A percentile compares a stretch with the other conserved stretches of the same genome.
Evolutionary conservation across 139 green algal genomes (phyloP).

Genomic region (Micractinium sp.): DNA sequence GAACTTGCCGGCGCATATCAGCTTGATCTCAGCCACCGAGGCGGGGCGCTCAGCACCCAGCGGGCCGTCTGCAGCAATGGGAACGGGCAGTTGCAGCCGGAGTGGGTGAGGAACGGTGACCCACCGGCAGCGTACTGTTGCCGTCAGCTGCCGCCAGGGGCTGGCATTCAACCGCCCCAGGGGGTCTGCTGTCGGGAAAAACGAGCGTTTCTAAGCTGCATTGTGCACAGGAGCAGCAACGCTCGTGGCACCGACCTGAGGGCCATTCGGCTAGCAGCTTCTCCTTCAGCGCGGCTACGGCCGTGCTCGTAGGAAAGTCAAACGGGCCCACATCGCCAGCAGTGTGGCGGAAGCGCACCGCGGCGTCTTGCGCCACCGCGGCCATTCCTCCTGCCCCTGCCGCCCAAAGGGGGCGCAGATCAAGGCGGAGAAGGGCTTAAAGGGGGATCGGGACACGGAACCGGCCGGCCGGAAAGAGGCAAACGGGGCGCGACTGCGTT

Average conservation of each 20-base stretch:
- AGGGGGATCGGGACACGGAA: too few species aligned
- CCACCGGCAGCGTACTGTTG: too few species aligned
- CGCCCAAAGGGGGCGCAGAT: too few species aligned
- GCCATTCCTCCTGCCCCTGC: too few species aligned
- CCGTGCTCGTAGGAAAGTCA: neutral
- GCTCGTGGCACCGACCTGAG: neutral
- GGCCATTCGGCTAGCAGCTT: conserved; percentile 30
- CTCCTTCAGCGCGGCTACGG: conserved; percentile 9
- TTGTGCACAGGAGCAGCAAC: neutral
- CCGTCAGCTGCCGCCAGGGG: too few species aligned
- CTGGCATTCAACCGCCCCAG: too few species aligned
- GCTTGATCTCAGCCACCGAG: conserved; percentile 17
- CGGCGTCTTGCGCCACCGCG: neutral
- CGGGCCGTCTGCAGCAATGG: conserved; percentile 27
- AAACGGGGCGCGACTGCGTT: too few species aligned
- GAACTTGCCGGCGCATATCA: conserved; percentile 42
- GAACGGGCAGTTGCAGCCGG: neutral
- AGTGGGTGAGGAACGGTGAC: neutral
- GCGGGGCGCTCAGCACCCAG: conserved; percentile 5
- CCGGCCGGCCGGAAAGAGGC: too few species aligned
- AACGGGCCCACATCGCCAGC: conserved; percentile 12
- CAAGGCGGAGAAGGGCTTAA: too few species aligned
- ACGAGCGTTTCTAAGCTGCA: too few species aligned
- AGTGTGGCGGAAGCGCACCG: conserved; percentile 12
- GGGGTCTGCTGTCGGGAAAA: too few species aligned